phyloP scores from a whole-genome alignment of 345 rosid genomes.

The Zanthoxylum bungeanum region DNA sequence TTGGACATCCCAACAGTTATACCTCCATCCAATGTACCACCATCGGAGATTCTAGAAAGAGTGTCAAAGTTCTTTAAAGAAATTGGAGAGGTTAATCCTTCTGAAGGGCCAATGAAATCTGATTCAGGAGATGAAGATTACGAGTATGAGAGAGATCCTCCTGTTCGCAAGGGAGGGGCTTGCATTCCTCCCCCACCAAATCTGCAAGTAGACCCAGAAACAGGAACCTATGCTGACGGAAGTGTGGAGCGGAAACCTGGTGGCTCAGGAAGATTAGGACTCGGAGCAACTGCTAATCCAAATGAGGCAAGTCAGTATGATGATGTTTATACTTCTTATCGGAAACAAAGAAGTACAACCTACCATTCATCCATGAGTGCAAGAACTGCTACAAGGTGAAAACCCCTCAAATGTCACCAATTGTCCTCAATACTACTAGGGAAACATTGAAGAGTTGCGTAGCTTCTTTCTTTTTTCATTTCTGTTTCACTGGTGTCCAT shows the following conservation, averaged over 20 bases:
- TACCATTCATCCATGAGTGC: conserved; percentile 95
- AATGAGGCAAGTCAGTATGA: conserved; percentile 89
- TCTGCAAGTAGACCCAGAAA: conserved; percentile 86
- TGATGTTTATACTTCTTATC: conserved; percentile 87
- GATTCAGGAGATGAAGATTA: conserved; percentile 61
- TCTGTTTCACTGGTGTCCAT: not conserved
- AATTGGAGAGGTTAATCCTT: conserved; percentile 89
- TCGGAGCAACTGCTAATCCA: conserved; percentile 84
- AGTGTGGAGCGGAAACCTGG: conserved; percentile 67
- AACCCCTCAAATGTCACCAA: not conserved
- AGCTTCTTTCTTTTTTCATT: not conserved
- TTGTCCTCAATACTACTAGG: not conserved
- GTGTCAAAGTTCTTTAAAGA: conserved; percentile 91
- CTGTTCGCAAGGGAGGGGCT: conserved; percentile 75
- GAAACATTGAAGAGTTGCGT: not conserved
- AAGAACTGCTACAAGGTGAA: conserved; percentile 63
- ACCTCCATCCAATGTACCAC: conserved; percentile 80
- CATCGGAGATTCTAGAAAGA: conserved; percentile 70
- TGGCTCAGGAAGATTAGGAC: conserved; percentile 78
- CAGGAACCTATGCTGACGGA: conserved; percentile 82
- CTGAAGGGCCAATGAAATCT: conserved; percentile 70
- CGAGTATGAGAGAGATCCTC: conserved; percentile 62
- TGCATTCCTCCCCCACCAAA: conserved; percentile 94
- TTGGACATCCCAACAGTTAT: conserved; percentile 91
- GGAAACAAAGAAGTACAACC: conserved; percentile 88